Evolutionary conservation across 805 yeast genomes (phyloP), one percentile per base, ranked within the genome.

Genomic region (Lipomyces chichibuensis): DNA sequence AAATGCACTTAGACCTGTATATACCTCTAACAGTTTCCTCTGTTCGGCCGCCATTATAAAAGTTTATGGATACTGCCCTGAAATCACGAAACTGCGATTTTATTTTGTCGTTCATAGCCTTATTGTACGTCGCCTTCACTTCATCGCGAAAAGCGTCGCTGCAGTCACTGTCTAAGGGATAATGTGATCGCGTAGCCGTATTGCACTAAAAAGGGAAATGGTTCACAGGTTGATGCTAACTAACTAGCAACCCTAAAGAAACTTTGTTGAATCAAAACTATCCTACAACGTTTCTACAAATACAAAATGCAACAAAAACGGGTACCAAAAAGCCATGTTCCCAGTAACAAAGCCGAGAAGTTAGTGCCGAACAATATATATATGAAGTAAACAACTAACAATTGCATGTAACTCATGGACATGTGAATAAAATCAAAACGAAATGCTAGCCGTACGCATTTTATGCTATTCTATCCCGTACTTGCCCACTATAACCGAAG

Each of bases 41-140:
- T 92, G 97, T 75, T 89, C 90, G 37, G 91, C 90, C 0, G 94
- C 88, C 76, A 84, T 81, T 17, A 6, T 57, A 17, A 11, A 6
- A 43, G 43, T 37, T 37, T 37, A 37, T 37, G 39, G 39, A 37
- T 37, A 37, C 5, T 37, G 13, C 13, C 5, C 14, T 37, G 39
- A 17, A 8, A 23, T 43, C 49, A 43, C 23, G 49, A n/a, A 37
- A 37, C 17, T 37, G 17, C 14, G 14, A 37, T 37, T 11, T 35
- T 35, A 35, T 35, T 35, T 33, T 0, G 39, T 29, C 32, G 32
- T 29, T 29, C n/a, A n/a, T n/a, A n/a, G n/a, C n/a, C 32, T 29
- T 29, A 29, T 6, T 5, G 32, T 29, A 29, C 5, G 29, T 29
- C 32, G 32, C 7, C 5, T 0, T 29, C 32, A 29, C 32, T 29